Percentiles rank a stretch among this genome's conserved stretches.
Conservation (phyloP, 495 filamentous ascomycete genomes). For the Penicillium flavigenum region DNA sequence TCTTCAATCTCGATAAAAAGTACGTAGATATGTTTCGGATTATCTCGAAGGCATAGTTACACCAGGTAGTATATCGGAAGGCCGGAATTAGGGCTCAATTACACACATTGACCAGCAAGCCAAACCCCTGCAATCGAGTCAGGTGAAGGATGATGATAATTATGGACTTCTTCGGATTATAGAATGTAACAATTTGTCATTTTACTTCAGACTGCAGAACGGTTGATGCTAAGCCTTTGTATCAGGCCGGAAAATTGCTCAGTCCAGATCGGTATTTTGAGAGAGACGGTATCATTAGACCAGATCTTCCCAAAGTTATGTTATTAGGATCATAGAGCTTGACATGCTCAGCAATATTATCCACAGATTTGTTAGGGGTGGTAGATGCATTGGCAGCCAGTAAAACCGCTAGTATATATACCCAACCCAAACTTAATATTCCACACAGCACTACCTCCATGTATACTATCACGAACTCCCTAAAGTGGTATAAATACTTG, state of each 20-base stretch:
- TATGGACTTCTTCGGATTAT: conserved; percentile 3
- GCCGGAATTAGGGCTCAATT: conserved; percentile 5
- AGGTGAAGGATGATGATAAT: background rate
- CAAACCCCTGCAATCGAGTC: conserved; percentile 5
- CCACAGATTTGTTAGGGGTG: background rate
- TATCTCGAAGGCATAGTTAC: background rate
- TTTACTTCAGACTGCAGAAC: background rate
- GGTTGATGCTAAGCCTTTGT: conserved; percentile 7
- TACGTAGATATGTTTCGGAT: conserved; percentile 7
- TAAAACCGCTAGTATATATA: background rate
- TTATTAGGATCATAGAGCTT: background rate
- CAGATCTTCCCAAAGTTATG: too few relatives aligned
- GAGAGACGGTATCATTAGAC: background rate
- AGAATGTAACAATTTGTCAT: background rate
- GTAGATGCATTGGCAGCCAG: background rate
- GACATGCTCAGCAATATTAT: background rate
- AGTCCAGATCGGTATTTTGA: conserved; percentile 3
- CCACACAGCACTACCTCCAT: background rate
- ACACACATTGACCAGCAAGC: background rate
- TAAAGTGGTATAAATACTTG: background rate
- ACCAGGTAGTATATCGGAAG: conserved; percentile 5
- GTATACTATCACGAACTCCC: background rate
- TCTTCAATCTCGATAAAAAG: background rate
- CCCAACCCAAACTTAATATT: background rate
- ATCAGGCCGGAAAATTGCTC: background rate